Evolutionary conservation across 148 eudicot species (phyloP), one percentile per base, ranked within the genome.

Genomic region (Silene uniflora): DNA sequence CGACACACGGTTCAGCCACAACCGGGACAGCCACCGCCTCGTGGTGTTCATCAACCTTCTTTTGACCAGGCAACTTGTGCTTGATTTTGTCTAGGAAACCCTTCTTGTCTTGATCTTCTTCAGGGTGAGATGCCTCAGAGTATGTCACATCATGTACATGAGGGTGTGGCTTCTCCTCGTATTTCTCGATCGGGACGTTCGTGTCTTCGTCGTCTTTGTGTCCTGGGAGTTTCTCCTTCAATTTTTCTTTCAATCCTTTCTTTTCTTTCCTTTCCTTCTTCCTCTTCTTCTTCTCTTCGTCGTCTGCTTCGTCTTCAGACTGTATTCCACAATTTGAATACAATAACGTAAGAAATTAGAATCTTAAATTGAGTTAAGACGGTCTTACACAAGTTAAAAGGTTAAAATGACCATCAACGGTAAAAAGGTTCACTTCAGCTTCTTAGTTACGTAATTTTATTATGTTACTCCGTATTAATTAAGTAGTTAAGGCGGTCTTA

Each of bases 251-350:
- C 32, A 84, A 29, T n/a, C 80, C 75, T 63, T 46, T 67, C 75
- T 85, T 81, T 73, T 81, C 84, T 77, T 81, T 79, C 69, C 71
- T 83, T 74, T 84, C 82, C 75, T 58, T 85, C 71, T 60, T 85
- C 74, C 63, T 83, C 74, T 69, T 77, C 66, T 79, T 81, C 63
- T 69, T 77, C 9, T 73, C 85, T 18, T 76, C 87, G 7, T 63
- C 87, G n/a, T 73, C 84, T 52, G 81, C 87, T 62, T 88, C 88
- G 9, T 87, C 90, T 32, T 87, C 86, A 4, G 88, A 89, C 92
- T 89, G 86, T 73, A n/a, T 39, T 6, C 44, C 0, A 39, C 10
- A 39, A 0, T 39, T 39, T 39, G 44, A 39, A 39, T 39, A 8
- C 0, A 39, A 39, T 39, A 39, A 39, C 10, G 7, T 39, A 39